Base-by-base conservation (phyloP, 805 yeast species). In the Saturnispora halmiae region DNA sequence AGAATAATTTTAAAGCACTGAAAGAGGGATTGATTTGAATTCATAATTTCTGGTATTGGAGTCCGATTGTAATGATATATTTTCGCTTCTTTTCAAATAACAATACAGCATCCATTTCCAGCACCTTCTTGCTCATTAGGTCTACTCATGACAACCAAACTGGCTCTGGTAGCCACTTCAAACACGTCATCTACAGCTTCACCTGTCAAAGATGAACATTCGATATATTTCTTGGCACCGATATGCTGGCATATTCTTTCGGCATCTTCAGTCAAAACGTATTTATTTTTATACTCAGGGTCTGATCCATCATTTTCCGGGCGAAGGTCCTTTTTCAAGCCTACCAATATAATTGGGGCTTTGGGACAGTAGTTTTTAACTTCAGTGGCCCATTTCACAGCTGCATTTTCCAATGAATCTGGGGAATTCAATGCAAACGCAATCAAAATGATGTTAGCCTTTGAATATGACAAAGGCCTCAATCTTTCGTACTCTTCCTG, bases 181-280 rank as follows among this genome's bases (percentile, higher is more conserved):
- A 88, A 87, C 2, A 88, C 88, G 55, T 84, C 94, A 59, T 87
- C 96, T 18, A 88, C 96, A 10, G 94, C 94, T 56, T 85, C 95
- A 4, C 96, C 96, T 2, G 95, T 84, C 49, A 88, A 65, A 1
- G 96, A 86, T 36, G 94, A 82, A 55, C 96, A 85, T 54, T 88
- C 96, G 55, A 88, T 62, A 56, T 84, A 88, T 46, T 67, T 72
- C 47, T 81, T 77, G 1, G 96, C 96, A 4, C 94, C 94, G 30
- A 88, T 82, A 41, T 74, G 72, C 41, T 70, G 70, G 0, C 95
- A 94, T 20, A 79, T 82, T 36, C 66, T 67, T 49, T 79, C 81
- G 4, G 82, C 96, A 47, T 72, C 73, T 33, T 69, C 65, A 31
- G 51, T 46, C 51, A 72, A 76, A 20, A 83, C 84, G 49, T 66